Percentiles rank a stretch among this genome's conserved stretches.
Evolutionary conservation across 805 yeast species (phyloP).

Genomic region (Candida suzukii): DNA sequence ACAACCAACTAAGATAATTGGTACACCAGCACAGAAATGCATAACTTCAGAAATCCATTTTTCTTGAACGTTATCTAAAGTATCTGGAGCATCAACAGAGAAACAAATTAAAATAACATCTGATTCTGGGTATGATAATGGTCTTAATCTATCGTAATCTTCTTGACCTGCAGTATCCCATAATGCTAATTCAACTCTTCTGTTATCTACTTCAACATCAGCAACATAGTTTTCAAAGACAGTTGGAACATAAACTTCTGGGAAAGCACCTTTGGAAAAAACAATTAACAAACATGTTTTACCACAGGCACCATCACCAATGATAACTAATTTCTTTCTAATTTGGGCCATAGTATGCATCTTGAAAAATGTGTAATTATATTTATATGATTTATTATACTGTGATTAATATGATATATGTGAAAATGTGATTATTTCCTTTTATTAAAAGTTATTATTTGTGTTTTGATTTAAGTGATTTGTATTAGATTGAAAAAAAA

Average conservation of each 20-base stretch:
- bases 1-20: slow-evolving; percentile 88
- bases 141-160: slow-evolving; percentile 91
- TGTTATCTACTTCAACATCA: slow-evolving; percentile 87
- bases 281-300: slow-evolving; percentile 86
- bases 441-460: too few species aligned
- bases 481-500: too few species aligned
- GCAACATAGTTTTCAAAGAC: slow-evolving; percentile 98
- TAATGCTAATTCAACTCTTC: slow-evolving; percentile 85
- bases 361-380: neutral
- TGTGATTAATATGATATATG: neutral
- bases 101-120: slow-evolving; percentile 89
- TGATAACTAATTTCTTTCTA: slow-evolving; percentile 84
- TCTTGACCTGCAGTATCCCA: slow-evolving; percentile 99
- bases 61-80: slow-evolving; percentile 88
- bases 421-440: neutral
- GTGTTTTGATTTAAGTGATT: too few species aligned
- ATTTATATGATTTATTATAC: neutral
- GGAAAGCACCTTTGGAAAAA: slow-evolving; percentile 83
- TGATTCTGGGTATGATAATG: slow-evolving; percentile 86
- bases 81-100: slow-evolving; percentile 85
- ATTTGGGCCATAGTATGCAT: slow-evolving; percentile 45
- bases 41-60: slow-evolving; percentile 93
- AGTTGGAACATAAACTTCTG: slow-evolving; percentile 92
- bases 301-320: slow-evolving; percentile 98
- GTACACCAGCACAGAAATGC: slow-evolving; percentile 92